These are phyloP conservation scores for Leccinum imitatum DNA, from an alignment of 768 basidiomycete genomes.

Conservation along the genomic window DNA sequence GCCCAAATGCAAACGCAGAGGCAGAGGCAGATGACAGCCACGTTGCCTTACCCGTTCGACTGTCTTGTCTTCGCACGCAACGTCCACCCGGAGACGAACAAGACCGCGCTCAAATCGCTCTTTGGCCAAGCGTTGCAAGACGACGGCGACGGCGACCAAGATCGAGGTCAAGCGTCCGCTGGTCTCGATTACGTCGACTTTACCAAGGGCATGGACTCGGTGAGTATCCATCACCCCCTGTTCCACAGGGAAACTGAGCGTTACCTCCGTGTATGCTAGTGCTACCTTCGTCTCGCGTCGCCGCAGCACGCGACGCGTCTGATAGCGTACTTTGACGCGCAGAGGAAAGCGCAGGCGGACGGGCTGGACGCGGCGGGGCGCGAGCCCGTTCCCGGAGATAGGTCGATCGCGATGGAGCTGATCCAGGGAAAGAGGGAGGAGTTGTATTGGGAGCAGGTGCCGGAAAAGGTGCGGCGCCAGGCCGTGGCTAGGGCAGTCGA, in stretches of 20 bases:
- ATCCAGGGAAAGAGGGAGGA: slow-evolving; percentile 64
- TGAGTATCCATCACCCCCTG: slow-evolving; percentile 26
- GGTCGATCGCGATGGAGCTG: slow-evolving; percentile 48
- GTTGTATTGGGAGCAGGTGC: slow-evolving; percentile 79
- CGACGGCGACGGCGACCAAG: neutral
- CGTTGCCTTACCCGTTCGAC: slow-evolving; percentile 53
- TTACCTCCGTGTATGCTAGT: slow-evolving; percentile 42
- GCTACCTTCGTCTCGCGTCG: slow-evolving; percentile 66
- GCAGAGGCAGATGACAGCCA: slow-evolving; percentile 9
- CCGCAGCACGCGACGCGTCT: slow-evolving; percentile 48
- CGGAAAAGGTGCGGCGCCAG: slow-evolving; percentile 63
- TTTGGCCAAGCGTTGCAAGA: slow-evolving; percentile 45
- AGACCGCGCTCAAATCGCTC: slow-evolving; percentile 68
- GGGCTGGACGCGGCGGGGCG: slow-evolving; percentile 59
- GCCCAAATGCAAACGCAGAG: neutral
- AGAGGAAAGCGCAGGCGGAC: slow-evolving; percentile 40
- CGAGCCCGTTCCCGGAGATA: slow-evolving; percentile 12
- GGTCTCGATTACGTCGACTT: slow-evolving; percentile 80
- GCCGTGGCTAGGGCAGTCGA: slow-evolving; percentile 52
- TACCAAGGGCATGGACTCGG: slow-evolving; percentile 72
- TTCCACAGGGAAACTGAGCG: neutral
- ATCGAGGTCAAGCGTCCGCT: slow-evolving; percentile 10
- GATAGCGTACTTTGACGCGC: slow-evolving; percentile 41
- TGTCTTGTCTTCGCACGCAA: slow-evolving; percentile 73
- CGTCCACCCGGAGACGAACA: slow-evolving; percentile 74